phyloP scores from a whole-genome alignment of 2,329 filamentous ascomycete species.

The Periconia digitata region DNA sequence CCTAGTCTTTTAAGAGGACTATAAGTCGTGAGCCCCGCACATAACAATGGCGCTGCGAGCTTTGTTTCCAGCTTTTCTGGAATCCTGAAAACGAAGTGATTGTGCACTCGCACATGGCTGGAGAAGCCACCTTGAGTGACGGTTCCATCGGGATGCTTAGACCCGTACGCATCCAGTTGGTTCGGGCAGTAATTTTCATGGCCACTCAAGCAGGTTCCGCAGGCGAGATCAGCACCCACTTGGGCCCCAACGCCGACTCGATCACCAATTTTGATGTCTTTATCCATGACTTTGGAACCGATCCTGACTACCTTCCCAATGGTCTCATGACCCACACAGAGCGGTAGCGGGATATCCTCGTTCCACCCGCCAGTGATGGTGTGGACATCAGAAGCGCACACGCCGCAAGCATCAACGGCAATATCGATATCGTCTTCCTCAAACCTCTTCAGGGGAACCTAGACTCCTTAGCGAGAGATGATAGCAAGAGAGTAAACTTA shows the following conservation, averaged over 20 bases:
- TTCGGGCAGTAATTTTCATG: constrained; percentile 58
- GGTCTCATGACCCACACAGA: constrained; percentile 68
- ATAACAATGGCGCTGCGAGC: constrained; percentile 65
- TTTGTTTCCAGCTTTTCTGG: constrained; percentile 69
- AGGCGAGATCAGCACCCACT: constrained; percentile 53
- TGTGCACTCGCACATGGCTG: constrained; percentile 70
- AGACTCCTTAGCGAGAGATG: no score
- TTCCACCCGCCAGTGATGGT: constrained; percentile 64
- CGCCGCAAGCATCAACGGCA: constrained; percentile 67
- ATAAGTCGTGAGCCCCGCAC: constrained; percentile 73
- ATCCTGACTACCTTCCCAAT: constrained; percentile 54
- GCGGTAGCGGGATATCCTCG: constrained; percentile 59
- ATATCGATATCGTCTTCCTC: constrained; percentile 86
- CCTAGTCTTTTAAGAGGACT: constrained; percentile 76
- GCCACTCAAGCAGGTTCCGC: constrained; percentile 54
- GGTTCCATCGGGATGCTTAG: constrained; percentile 58
- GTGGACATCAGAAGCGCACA: constrained; percentile 54
- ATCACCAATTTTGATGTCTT: constrained; percentile 49
- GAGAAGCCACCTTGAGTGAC: constrained; percentile 67
- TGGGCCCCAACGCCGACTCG: constrained; percentile 55
- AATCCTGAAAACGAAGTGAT: constrained; percentile 76
- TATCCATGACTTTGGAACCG: constrained; percentile 54
- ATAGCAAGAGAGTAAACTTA: no score
- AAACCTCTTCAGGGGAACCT: constrained; percentile 84
- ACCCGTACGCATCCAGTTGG: constrained; percentile 53